Evolutionary conservation across 2,329 filamentous ascomycete genomes (phyloP).

Genomic region (Colletotrichum melonis): DNA sequence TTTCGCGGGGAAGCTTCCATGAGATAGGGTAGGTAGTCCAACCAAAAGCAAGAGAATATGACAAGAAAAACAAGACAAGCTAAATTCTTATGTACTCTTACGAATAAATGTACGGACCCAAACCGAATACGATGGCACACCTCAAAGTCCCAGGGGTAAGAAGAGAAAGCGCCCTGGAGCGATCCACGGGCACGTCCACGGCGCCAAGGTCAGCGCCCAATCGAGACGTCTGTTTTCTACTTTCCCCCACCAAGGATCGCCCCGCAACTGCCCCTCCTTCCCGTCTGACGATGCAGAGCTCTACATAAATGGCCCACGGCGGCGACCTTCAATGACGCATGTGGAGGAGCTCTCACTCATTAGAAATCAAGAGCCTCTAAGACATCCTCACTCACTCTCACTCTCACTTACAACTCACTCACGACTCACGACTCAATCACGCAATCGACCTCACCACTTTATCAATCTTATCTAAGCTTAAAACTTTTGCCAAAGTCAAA

Average conservation of each 20-base stretch:
- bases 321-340: not conserved
- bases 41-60: too few relatives aligned
- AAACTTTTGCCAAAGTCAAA: not conserved
- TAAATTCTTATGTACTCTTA: not conserved
- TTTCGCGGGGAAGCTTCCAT: not conserved
- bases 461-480: not conserved
- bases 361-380: not conserved
- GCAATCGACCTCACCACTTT: not conserved
- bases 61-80: not conserved
- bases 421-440: not conserved
- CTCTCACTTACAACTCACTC: not conserved
- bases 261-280: conserved; percentile 12
- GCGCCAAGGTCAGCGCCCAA: not conserved
- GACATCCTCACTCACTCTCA: not conserved
- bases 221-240: not conserved
- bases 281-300: not conserved
- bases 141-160: not conserved
- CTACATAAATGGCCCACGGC: not conserved
- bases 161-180: not conserved
- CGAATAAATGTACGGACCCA: not conserved
- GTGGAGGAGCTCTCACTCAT: not conserved
- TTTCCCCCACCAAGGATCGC: not conserved
- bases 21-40: not conserved
- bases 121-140: not conserved
- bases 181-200: conserved; percentile 4